phyloP scores from a whole-genome alignment of 805 yeast genomes.

The Ogataea ganodermae region DNA sequence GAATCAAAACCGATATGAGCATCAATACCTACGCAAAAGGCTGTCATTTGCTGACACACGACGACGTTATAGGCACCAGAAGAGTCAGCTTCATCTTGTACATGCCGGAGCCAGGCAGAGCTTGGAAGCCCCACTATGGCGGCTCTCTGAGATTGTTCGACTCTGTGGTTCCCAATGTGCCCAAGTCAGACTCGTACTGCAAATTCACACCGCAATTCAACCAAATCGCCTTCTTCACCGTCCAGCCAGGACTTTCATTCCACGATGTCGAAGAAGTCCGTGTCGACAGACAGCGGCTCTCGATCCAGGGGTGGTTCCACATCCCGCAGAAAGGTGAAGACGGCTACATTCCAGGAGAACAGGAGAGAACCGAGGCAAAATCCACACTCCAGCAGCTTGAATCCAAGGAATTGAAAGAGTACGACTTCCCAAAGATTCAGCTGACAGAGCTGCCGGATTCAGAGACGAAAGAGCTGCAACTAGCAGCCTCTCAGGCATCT shows the following conservation, averaged over 20 bases:
- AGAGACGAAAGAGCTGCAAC: slow-evolving; percentile 33
- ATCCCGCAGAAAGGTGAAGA: slow-evolving; percentile 92
- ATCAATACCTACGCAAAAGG: slow-evolving; percentile 89
- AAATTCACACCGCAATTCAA: slow-evolving; percentile 90
- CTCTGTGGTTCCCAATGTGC: slow-evolving; percentile 85
- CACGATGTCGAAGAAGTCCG: slow-evolving; percentile 98
- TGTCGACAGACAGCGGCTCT: slow-evolving; percentile 85
- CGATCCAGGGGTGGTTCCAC: slow-evolving; percentile 99
- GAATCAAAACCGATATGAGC: slow-evolving; percentile 89
- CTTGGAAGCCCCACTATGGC: slow-evolving; percentile 91
- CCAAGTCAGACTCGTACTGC: slow-evolving; percentile 69
- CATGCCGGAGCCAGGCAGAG: slow-evolving; percentile 86
- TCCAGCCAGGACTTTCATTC: slow-evolving; percentile 94
- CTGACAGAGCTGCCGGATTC: slow-evolving; percentile 28
- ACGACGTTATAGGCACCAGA: slow-evolving; percentile 95
- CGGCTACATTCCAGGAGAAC: slow-evolving; percentile 82
- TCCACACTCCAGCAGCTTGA: slow-evolving; percentile 81
- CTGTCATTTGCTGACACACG: slow-evolving; percentile 93
- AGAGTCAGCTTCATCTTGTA: slow-evolving; percentile 91
- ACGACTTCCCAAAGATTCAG: slow-evolving; percentile 73
- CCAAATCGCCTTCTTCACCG: slow-evolving; percentile 93
- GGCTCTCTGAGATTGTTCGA: slow-evolving; percentile 89
- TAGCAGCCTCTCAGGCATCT: slow-evolving; percentile 29
- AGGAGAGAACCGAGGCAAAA: slow-evolving; percentile 70
- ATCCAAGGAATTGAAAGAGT: slow-evolving; percentile 72